These are phyloP conservation scores for Rhodotorula mucilaginosa DNA, from an alignment of 1,284 basidiomycete genomes.

Conservation along the genomic window DNA sequence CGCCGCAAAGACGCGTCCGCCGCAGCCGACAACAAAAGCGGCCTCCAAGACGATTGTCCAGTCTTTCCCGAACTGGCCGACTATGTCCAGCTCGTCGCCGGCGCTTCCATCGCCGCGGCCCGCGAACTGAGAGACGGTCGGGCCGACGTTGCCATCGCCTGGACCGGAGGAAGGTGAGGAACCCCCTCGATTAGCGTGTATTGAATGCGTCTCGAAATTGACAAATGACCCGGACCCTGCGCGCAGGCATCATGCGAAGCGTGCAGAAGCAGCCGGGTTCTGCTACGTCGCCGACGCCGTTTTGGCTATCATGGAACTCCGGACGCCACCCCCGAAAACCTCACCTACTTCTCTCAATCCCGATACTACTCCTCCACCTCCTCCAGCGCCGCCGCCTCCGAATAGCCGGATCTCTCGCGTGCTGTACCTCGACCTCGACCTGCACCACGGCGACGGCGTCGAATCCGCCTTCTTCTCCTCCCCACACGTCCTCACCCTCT, in stretches of 20 bases:
- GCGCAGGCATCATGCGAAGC: slow-evolving; percentile 67
- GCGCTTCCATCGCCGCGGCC: slow-evolving; percentile 71
- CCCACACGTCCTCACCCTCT: slow-evolving; percentile 71
- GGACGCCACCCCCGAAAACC: slow-evolving; percentile 44
- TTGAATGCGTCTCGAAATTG: not conserved
- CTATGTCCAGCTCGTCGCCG: slow-evolving; percentile 71
- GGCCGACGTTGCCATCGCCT: slow-evolving; percentile 68
- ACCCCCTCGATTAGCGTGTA: not conserved
- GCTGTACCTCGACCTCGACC: slow-evolving; percentile 86
- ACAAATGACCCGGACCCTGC: too few relatives aligned
- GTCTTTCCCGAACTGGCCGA: slow-evolving; percentile 65
- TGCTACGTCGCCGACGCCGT: slow-evolving; percentile 91
- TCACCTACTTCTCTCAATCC: too few relatives aligned
- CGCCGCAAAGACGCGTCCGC: slow-evolving; percentile 33
- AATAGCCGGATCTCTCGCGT: slow-evolving; percentile 61
- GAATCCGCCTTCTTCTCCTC: slow-evolving; percentile 65
- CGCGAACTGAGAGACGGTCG: slow-evolving; percentile 59
- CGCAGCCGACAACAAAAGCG: slow-evolving; percentile 45
- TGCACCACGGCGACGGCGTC: slow-evolving; percentile 88
- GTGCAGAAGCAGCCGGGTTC: slow-evolving; percentile 75
- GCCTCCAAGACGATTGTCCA: slow-evolving; percentile 69
- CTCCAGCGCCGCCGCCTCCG: too few relatives aligned
- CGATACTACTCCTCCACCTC: slow-evolving; percentile 45
- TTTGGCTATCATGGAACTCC: slow-evolving; percentile 60
- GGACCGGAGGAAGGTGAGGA: slow-evolving; percentile 65